These are phyloP conservation scores for Teunomyces kruisii DNA, from an alignment of 805 yeast species.

Conservation along the genomic window DNA sequence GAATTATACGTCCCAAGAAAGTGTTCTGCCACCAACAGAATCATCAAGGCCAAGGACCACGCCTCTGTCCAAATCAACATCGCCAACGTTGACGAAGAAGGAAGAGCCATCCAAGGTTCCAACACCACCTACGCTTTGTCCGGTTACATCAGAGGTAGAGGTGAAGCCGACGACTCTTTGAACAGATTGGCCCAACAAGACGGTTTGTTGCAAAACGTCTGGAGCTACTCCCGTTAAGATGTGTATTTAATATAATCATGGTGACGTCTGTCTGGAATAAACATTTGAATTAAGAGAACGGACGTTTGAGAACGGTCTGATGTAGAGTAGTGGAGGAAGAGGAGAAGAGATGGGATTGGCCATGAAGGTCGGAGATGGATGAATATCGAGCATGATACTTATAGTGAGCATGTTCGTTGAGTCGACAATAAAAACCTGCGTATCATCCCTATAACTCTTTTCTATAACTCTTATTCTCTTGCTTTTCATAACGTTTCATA, in stretches of 20 bases:
- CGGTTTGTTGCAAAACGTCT: slow-evolving; percentile 95
- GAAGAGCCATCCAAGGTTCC: slow-evolving; percentile 89
- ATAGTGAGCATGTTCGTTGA: no score
- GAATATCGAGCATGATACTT: no score
- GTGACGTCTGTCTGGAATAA: slow-evolving; percentile 3
- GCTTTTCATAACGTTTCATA: no score
- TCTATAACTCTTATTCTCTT: no score
- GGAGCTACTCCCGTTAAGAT: slow-evolving; percentile 88
- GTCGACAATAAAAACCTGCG: no score
- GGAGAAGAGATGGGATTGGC: no score
- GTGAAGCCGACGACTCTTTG: slow-evolving; percentile 98
- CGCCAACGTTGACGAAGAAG: slow-evolving; percentile 96
- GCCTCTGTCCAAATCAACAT: slow-evolving; percentile 98
- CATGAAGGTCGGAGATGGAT: no score
- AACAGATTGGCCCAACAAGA: slow-evolving; percentile 99
- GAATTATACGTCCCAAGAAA: slow-evolving; percentile 99
- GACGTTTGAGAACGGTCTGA: no score
- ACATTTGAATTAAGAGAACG: slow-evolving; percentile 1
- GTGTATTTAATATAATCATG: slow-evolving; percentile 19
- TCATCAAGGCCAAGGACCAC: slow-evolving; percentile 99
- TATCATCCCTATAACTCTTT: no score
- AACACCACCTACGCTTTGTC: slow-evolving; percentile 93
- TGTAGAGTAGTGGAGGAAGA: no score
- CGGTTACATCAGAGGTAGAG: slow-evolving; percentile 98
- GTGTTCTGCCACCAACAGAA: slow-evolving; percentile 99